Conservation (phyloP, 306 rosid genomes). For the Alnus rubra region DNA sequence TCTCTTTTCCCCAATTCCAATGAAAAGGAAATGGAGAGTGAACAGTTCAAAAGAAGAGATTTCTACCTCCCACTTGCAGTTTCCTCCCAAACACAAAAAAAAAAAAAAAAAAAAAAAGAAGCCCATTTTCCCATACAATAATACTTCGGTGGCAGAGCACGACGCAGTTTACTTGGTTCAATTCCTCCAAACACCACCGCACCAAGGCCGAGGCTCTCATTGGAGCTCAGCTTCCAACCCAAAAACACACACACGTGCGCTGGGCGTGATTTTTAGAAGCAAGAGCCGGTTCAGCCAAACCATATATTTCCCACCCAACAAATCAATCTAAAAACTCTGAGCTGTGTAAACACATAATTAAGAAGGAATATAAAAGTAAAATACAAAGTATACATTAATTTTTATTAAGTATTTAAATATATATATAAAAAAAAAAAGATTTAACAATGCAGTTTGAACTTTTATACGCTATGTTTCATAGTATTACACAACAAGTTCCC, state of each 20-base stretch:
- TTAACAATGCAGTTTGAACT: constrained; percentile 24
- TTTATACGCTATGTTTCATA: constrained; percentile 42
- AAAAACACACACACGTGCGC: constrained; percentile 53
- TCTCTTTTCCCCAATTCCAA: constrained; percentile 52
- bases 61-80: no score
- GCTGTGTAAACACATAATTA: constrained; percentile 12
- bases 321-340: background rate
- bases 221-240: constrained; percentile 38
- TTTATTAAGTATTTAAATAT: constrained; percentile 13
- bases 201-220: constrained; percentile 1
- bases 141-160: constrained; percentile 23
- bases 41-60: constrained; percentile 8
- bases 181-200: constrained; percentile 20
- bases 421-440: background rate
- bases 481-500: constrained; percentile 54
- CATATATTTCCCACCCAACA: background rate
- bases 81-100: no score
- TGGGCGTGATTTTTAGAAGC: constrained; percentile 8
- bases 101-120: constrained; percentile 9
- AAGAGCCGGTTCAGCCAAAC: constrained; percentile 15
- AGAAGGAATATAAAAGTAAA: background rate
- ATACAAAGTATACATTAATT: background rate
- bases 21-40: background rate
- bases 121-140: background rate
- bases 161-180: constrained; percentile 27